A percentile compares a stretch with the other conserved stretches of the same genome.
Evolutionary conservation across 768 basidiomycete species (phyloP).

Genomic region (Baorangia bicolor): DNA sequence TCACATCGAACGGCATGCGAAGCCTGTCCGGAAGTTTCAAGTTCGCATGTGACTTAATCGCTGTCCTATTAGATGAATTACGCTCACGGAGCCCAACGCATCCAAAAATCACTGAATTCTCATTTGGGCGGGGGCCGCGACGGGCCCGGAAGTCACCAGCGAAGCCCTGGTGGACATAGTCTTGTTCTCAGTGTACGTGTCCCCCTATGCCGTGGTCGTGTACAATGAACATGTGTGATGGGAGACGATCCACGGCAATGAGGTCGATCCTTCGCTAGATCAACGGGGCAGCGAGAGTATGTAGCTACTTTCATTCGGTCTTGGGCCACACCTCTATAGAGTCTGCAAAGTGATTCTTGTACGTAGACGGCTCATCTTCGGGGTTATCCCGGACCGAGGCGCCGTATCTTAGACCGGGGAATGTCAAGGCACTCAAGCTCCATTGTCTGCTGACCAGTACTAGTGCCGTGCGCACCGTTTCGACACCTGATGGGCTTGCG

Average conservation of each 20-base stretch:
- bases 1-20: neutral
- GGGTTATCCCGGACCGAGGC: neutral
- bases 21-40: neutral
- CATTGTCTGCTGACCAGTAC: conserved; percentile 6
- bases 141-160: neutral
- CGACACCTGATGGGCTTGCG: neutral
- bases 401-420: no score
- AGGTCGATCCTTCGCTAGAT: neutral
- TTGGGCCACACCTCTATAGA: no score
- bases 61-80: neutral
- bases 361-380: neutral
- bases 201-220: no score
- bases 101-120: neutral
- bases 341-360: no score
- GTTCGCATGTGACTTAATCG: no score
- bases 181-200: neutral
- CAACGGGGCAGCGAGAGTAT: neutral
- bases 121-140: neutral
- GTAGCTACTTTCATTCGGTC: no score
- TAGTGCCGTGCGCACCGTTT: neutral
- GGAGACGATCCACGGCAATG: no score
- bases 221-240: neutral
- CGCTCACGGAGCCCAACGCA: neutral
- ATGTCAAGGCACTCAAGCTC: neutral
- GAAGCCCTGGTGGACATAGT: neutral